phyloP scores from a whole-genome alignment of 768 basidiomycete species.

The Lanmaoa pseudosensibilis region DNA sequence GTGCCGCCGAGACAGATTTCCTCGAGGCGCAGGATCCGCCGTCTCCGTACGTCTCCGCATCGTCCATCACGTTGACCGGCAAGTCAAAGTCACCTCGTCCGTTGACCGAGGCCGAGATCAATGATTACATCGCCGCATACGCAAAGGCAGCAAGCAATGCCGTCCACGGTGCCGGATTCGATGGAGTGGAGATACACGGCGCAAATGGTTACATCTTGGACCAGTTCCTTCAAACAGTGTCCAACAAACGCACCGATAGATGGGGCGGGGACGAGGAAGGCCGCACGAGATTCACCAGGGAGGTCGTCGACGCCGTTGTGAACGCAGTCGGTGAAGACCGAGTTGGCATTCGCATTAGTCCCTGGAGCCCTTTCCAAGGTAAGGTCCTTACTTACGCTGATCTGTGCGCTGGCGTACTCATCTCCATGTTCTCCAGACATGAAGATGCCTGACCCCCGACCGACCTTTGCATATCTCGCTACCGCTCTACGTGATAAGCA shows the following conservation, averaged over 20 bases:
- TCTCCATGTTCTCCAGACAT: slow-evolving; percentile 38
- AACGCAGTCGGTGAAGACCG: slow-evolving; percentile 53
- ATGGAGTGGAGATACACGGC: slow-evolving; percentile 46
- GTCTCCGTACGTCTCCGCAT: slow-evolving; percentile 37
- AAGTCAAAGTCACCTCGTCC: slow-evolving; percentile 17
- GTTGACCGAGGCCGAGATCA: slow-evolving; percentile 33
- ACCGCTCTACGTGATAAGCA: slow-evolving; percentile 36
- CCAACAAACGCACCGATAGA: slow-evolving; percentile 58
- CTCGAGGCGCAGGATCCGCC: slow-evolving; percentile 33
- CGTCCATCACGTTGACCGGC: slow-evolving; percentile 27
- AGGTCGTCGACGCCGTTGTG: slow-evolving; percentile 52
- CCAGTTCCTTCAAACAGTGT: slow-evolving; percentile 60
- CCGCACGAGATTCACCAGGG: slow-evolving; percentile 55
- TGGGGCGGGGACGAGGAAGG: slow-evolving; percentile 70
- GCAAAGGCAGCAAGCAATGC: slow-evolving; percentile 37
- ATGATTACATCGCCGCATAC: slow-evolving; percentile 31
- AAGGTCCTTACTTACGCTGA: not conserved
- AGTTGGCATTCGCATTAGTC: slow-evolving; percentile 58
- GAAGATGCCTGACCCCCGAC: slow-evolving; percentile 53
- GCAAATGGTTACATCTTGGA: slow-evolving; percentile 51
- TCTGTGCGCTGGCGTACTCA: not conserved
- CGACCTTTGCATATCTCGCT: slow-evolving; percentile 54
- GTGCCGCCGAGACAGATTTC: slow-evolving; percentile 37
- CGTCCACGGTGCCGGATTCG: slow-evolving; percentile 41
- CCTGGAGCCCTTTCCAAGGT: slow-evolving; percentile 50